A percentile compares a stretch with the other conserved stretches of the same genome.
phyloP scores from a whole-genome alignment of 495 filamentous ascomycete genomes.

The Penicillium diatomitis region DNA sequence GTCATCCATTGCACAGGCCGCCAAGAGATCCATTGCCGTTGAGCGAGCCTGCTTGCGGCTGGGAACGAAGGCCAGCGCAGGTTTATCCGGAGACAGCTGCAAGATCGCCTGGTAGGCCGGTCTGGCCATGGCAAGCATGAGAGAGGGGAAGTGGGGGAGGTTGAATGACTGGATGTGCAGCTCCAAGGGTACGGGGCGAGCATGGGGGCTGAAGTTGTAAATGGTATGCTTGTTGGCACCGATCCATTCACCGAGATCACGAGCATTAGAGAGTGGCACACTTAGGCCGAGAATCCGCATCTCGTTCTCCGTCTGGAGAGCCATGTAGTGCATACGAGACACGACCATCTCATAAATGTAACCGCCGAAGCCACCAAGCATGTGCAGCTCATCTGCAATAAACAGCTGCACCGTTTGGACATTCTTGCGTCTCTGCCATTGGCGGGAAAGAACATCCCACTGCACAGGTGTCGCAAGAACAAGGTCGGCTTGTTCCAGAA shows the following conservation, averaged over 20 bases:
- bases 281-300: conserved; percentile 87
- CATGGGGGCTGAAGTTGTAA: conserved; percentile 94
- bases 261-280: conserved; percentile 83
- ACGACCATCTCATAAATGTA: conserved; percentile 94
- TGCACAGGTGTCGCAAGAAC: conserved; percentile 88
- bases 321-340: conserved; percentile 95
- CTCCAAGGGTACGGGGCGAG: conserved; percentile 79
- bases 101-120: conserved; percentile 80
- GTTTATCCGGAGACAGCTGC: conserved; percentile 78
- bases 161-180: conserved; percentile 93
- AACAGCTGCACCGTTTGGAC: conserved; percentile 85
- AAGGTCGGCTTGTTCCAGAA: conserved; percentile 81
- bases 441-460: conserved; percentile 91
- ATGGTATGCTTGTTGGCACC: conserved; percentile 98
- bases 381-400: conserved; percentile 92
- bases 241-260: conserved; percentile 97
- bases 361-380: conserved; percentile 83
- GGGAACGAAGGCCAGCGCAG: conserved; percentile 83
- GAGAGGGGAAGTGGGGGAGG: conserved; percentile 91
- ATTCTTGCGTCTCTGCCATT: conserved; percentile 94
- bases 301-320: conserved; percentile 72
- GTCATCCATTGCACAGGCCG: conserved; percentile 76
- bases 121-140: conserved; percentile 98
- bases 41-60: conserved; percentile 84
- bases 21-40: conserved; percentile 81